These are phyloP conservation scores for Mrakia gelida DNA, from an alignment of 768 basidiomycete species.

Conservation along the genomic window DNA sequence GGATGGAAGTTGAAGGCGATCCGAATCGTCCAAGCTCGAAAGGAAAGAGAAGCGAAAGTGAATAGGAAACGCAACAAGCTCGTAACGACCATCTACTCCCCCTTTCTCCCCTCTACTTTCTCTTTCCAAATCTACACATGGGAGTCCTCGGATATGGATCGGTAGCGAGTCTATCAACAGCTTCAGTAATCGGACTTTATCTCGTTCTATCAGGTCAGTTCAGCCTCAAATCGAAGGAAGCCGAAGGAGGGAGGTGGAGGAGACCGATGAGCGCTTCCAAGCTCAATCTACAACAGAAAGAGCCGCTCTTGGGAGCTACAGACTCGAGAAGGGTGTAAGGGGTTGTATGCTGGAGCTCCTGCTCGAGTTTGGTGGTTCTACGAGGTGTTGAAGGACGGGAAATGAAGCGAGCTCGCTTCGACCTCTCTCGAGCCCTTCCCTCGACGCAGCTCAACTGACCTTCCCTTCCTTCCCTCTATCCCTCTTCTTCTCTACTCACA, in stretches of 20 bases:
- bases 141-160: conserved; percentile 1
- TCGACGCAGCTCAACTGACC: not conserved
- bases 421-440: not conserved
- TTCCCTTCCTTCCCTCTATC: not conserved
- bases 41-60: too few species aligned
- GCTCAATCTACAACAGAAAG: too few species aligned
- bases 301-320: too few species aligned
- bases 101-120: not conserved
- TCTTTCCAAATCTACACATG: not conserved
- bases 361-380: not conserved
- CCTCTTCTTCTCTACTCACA: conserved; percentile 3
- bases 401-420: conserved; percentile 1
- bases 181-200: conserved; percentile 65
- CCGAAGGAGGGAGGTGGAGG: not conserved
- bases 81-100: conserved; percentile 1
- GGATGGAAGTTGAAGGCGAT: not conserved
- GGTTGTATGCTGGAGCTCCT: not conserved
- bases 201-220: conserved; percentile 78
- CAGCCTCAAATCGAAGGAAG: not conserved
- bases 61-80: too few species aligned
- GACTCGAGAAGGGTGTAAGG: too few species aligned
- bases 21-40: not conserved
- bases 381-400: too few species aligned
- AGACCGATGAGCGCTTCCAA: conserved; percentile 23
- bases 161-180: conserved; percentile 4